These are phyloP conservation scores for Acanthamoeba triangularis DNA, from an alignment of 208 protist species.

Conservation along the genomic window DNA sequence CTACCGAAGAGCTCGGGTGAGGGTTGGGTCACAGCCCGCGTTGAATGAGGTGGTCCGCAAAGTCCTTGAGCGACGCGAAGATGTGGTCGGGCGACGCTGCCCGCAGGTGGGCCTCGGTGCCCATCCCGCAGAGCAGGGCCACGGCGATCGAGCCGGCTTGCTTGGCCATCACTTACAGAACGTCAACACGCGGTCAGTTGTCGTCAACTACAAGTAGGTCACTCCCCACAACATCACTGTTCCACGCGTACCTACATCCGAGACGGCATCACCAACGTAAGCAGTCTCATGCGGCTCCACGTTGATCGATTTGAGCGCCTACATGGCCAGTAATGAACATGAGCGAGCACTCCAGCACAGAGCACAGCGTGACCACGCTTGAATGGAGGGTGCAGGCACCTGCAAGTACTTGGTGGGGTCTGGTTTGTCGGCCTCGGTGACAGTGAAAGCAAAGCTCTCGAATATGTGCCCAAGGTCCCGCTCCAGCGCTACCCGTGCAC, in stretches of 20 bases:
- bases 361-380: neutral
- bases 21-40: too few species aligned
- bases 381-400: neutral
- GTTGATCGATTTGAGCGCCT: neutral
- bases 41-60: neutral
- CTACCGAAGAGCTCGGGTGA: too few species aligned
- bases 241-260: neutral
- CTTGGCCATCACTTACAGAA: neutral
- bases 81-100: neutral
- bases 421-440: conserved; percentile 23
- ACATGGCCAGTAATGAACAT: too few species aligned
- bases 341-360: neutral
- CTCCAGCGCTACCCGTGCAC: neutral
- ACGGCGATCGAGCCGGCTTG: neutral
- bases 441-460: neutral
- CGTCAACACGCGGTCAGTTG: neutral
- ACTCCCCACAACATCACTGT: too few species aligned
- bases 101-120: neutral
- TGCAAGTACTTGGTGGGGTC: conserved; percentile 27
- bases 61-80: neutral
- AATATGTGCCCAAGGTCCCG: neutral
- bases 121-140: neutral
- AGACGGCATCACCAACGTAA: conserved; percentile 5
- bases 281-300: conserved; percentile 9
- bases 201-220: neutral